Evolutionary conservation across 192 early-diverging fungal species (phyloP).

Genomic region (Coemansia sp.): DNA sequence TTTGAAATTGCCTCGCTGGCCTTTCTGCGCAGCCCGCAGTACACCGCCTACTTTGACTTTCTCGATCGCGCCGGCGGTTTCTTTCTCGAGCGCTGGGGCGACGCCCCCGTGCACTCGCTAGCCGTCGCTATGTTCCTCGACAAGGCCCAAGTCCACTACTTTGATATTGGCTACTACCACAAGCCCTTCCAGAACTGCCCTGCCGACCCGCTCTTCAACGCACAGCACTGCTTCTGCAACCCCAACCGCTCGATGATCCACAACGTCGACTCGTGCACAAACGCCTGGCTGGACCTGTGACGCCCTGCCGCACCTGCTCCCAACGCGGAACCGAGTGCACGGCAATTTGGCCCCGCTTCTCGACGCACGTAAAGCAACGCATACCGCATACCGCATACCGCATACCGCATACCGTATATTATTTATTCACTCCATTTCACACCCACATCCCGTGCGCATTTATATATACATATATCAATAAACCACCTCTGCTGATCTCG

Average conservation of each 20-base stretch:
- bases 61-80: conserved; percentile 59
- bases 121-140: conserved; percentile 55
- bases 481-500: too few relatives aligned
- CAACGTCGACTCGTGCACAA: conserved; percentile 30
- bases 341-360: too few relatives aligned
- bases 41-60: conserved; percentile 54
- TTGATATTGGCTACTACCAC: conserved; percentile 64
- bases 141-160: conserved; percentile 60
- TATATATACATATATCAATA: too few relatives aligned
- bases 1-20: conserved; percentile 69
- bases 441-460: too few relatives aligned
- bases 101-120: conserved; percentile 61
- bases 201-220: conserved; percentile 53
- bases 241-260: conserved; percentile 19
- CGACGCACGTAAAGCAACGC: neutral
- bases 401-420: too few relatives aligned
- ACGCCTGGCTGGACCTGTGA: conserved; percentile 27
- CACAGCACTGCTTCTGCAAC: conserved; percentile 38
- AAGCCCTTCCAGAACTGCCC: conserved; percentile 45
- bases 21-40: conserved; percentile 58
- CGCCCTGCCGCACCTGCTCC: too few relatives aligned
- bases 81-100: conserved; percentile 56
- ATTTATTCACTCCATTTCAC: too few relatives aligned
- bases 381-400: too few relatives aligned
- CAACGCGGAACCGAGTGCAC: too few relatives aligned